Base-by-base conservation (phyloP, 495 filamentous ascomycete genomes). In the Parathielavia appendiculata region DNA sequence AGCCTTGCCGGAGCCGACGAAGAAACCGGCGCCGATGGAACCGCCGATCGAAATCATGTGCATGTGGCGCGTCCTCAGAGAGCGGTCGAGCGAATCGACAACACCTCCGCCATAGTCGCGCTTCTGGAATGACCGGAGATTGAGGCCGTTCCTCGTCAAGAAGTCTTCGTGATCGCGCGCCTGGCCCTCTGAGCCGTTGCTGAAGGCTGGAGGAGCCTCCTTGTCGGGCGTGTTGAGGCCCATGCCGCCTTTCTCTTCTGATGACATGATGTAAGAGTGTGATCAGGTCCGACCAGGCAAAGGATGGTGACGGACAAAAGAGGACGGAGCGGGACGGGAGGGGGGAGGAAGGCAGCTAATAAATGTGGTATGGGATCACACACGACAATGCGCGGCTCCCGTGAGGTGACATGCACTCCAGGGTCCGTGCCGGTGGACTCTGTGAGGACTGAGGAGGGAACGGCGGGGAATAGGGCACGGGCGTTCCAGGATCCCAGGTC, bases 21-120 rank as follows among this genome's bases (percentile, higher is more conserved):
- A 81, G 67, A 80, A 82, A 72, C 73, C 86, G 26, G 86, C 87
- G 45, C 86, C 86, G 54, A 89, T 88, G 5, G 83, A 84, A 40
- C 86, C 85, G 26, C 86, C 86, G 61, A 89, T 87, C 50, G 86
- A 85, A 65, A 90, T 90, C 82, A 90, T 88, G 70, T 89, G 85
- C 58, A 89, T 67, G 69, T 89, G 85, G 48, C 86, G 76, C 30
- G 77, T 75, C 71, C 83, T 83, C 72, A 89, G 75, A 64, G 75
- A 77, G 40, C 84, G 83, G 71, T 88, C 77, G 56, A 82, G 73
- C 63, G 43, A 47, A 34, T 71, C 46, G 38, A 71, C 59, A 40
- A 67, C 58, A 40, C 73, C 70, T 43, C 59, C 30, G 49, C 70
- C 74, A 55, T 70, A 64, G 50, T 70, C 67, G 40, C 76, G 74